Base-by-base conservation (phyloP, 192 early-diverging fungal genomes). In the Backusella circina region DNA sequence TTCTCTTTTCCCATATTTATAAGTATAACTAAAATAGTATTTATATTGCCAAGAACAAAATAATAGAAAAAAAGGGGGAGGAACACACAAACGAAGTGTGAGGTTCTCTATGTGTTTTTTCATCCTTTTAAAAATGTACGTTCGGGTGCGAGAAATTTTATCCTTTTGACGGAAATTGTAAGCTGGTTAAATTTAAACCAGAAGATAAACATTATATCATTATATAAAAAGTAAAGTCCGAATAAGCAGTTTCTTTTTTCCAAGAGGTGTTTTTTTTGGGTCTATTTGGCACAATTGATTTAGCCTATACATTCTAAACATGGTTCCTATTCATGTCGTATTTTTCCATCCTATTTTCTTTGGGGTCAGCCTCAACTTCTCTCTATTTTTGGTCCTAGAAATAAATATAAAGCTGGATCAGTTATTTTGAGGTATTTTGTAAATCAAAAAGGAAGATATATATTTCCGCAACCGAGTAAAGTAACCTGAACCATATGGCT, bases 101-200 rank as follows among this genome's bases (percentile, higher is more conserved):
- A 28, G 28, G 21, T 2, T 15, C 54, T 12, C n/a, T n/a, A n/a
- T n/a, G n/a, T 61, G 18, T 61, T 9, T 61, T 23, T 61, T 61
- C 13, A 21, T 26, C 51, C 7, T 23, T 26, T 47, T 54, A 57
- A 61, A 61, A 61, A 61, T 28, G 54, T 28, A 61, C 54, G 23
- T 4, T 61, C 23, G 54, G 54, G n/a, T 61, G 54, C 54, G 54
- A 61, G 54, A 61, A 61, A 61, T 26, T 61, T 61, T 61, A 26
- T 61, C 54, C 54, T 61, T 61, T 61, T 61, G 54, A 61, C 54
- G 54, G 54, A 28, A 61, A 61, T 61, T 61, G 26, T 61, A 61
- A 26, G 23, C 54, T 61, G 54, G 54, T 61, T 61, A 61, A 61
- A 61, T 61, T 61, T 61, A 61, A 28, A 61, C 54, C 54, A 61